phyloP scores from a whole-genome alignment of 306 rosid genomes.

The Begonia fuchsioides region DNA sequence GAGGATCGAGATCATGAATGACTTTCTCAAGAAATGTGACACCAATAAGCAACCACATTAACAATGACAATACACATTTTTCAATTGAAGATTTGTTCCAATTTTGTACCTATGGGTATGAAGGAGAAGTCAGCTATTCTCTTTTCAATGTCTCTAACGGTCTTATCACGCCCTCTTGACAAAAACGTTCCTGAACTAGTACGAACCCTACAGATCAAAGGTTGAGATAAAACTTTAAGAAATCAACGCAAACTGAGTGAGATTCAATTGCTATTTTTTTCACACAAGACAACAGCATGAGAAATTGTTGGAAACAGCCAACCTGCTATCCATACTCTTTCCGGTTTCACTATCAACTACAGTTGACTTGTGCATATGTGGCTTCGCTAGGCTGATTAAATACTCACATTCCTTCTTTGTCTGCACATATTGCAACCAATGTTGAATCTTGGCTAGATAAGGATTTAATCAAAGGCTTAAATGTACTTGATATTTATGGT shows the following conservation, averaged over 20 bases:
- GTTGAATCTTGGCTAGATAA: background rate
- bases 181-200: slow-evolving; percentile 92
- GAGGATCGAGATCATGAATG: too few species aligned
- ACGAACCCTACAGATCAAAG: slow-evolving; percentile 44
- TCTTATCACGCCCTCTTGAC: slow-evolving; percentile 69
- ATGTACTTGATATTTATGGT: slow-evolving; percentile 1
- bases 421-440: slow-evolving; percentile 30
- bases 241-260: background rate
- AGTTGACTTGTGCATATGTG: slow-evolving; percentile 56
- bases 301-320: slow-evolving; percentile 6
- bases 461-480: background rate
- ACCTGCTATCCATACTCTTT: slow-evolving; percentile 91
- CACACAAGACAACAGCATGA: background rate
- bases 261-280: background rate
- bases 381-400: slow-evolving; percentile 58
- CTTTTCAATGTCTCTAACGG: slow-evolving; percentile 57
- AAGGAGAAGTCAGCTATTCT: slow-evolving; percentile 69
- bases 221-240: background rate
- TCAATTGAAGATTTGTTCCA: background rate
- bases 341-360: slow-evolving; percentile 88
- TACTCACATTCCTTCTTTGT: slow-evolving; percentile 62
- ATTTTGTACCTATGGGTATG: slow-evolving; percentile 56
- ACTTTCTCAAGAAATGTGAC: too few species aligned
- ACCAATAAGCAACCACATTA: too few species aligned
- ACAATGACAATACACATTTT: background rate